Evolutionary conservation across 768 basidiomycete species (phyloP), one percentile per base, ranked within the genome.

Genomic region (Termitomyces sp.): DNA sequence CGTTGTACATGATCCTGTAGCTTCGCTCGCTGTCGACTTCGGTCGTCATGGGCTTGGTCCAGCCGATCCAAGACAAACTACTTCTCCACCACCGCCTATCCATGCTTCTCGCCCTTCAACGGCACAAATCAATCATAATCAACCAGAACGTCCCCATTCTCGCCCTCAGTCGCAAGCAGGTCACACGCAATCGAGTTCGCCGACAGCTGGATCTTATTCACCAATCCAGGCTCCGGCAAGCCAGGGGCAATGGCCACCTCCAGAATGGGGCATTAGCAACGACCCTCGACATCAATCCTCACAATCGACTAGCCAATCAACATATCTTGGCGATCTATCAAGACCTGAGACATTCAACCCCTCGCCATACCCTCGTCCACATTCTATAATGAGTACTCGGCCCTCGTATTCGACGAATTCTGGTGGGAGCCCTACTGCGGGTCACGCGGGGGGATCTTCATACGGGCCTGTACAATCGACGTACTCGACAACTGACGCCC

Each of bases 191-290:
- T 44, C 45, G 26, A 58, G 58, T 40, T 56, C 60, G 26, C 62
- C 58, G 49, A 58, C 66, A 16, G 32, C 53, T 36, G 39, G 32
- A 32, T 39, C 55, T 37, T 54, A 53, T 57, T 4, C 53, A 20
- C 20, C 27, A 13, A 58, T 30, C 42, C 58, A 53, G 27, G n/a
- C 57, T 39, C 12, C 59, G 40, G 14, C 52, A 30, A 20, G 60
- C 42, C 63, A 62, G 18, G 55, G 54, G 2, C 62, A 57, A 53
- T 79, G 78, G 79, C 77, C 79, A 27, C 78, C 79, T 58, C 64
- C 74, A 22, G 77, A 78, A 50, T 79, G 79, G 79, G 67, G 71
- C 20, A 52, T 69, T 4, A 58, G 61, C 64, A 44, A 56, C 36
- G 63, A 57, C 27, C 32, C 34, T 33, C 53, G 45, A 22, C 56